These are phyloP conservation scores for Westerdykella ornata DNA, from an alignment of 2,329 filamentous ascomycete genomes.

Conservation along the genomic window DNA sequence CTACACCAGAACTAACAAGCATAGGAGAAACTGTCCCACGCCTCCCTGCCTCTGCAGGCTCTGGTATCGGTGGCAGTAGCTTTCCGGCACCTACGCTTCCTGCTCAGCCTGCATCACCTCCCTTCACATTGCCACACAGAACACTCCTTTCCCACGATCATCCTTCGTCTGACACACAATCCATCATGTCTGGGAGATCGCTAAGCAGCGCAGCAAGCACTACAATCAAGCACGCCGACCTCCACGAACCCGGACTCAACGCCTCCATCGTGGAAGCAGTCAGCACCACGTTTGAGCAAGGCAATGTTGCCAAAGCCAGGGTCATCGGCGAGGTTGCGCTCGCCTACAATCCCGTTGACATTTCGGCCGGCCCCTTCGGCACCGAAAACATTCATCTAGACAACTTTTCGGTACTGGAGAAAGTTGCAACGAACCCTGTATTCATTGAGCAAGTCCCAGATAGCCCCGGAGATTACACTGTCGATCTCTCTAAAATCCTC, in stretches of 20 bases:
- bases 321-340: conserved; percentile 87
- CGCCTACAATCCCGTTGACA: conserved; percentile 60
- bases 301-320: conserved; percentile 61
- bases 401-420: conserved; percentile 81
- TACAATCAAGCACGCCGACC: conserved; percentile 68
- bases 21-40: conserved; percentile 29
- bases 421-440: conserved; percentile 86
- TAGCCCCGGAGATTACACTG: conserved; percentile 69
- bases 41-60: conserved; percentile 20
- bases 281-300: conserved; percentile 74
- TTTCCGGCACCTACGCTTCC: conserved; percentile 13
- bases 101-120: conserved; percentile 30
- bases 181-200: conserved; percentile 81
- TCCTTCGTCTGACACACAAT: conserved; percentile 75
- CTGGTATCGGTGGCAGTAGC: conserved; percentile 3
- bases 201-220: conserved; percentile 59
- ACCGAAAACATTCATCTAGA: conserved; percentile 71
- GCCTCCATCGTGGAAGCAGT: conserved; percentile 87
- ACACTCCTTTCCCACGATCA: conserved; percentile 47
- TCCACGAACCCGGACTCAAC: conserved; percentile 72
- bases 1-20: conserved; percentile 34
- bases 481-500: conserved; percentile 65
- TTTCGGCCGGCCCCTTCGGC: conserved; percentile 37
- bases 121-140: conserved; percentile 32
- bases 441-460: conserved; percentile 69